phyloP scores from a whole-genome alignment of 495 filamentous ascomycete genomes.

The Jackrogersella multiformis region DNA sequence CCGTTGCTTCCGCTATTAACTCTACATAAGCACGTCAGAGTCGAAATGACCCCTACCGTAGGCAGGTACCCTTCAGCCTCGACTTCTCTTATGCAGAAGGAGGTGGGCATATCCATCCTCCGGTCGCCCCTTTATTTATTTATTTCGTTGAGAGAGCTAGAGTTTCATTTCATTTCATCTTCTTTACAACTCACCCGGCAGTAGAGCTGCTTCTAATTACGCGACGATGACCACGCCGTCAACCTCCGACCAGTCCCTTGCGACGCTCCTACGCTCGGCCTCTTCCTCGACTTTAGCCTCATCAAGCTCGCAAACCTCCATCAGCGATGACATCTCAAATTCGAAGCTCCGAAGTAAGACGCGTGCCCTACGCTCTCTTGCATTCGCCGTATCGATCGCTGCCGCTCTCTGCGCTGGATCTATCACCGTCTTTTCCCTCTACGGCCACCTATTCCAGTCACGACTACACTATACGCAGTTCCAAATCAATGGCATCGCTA shows the following conservation, averaged over 20 bases:
- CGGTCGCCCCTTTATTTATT: slow-evolving; percentile 11
- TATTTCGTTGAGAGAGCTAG: neutral
- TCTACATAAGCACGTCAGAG: slow-evolving; percentile 20
- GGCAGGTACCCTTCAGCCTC: neutral
- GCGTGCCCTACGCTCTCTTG: slow-evolving; percentile 47
- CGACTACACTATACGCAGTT: slow-evolving; percentile 86
- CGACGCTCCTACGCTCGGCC: slow-evolving; percentile 45
- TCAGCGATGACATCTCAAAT: slow-evolving; percentile 47
- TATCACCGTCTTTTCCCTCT: slow-evolving; percentile 88
- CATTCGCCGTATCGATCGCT: slow-evolving; percentile 54
- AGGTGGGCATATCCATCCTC: slow-evolving; percentile 20
- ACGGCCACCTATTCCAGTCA: slow-evolving; percentile 85
- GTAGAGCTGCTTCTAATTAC: slow-evolving; percentile 5
- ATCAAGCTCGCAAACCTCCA: slow-evolving; percentile 46
- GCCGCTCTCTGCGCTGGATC: slow-evolving; percentile 79
- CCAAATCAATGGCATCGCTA: slow-evolving; percentile 88
- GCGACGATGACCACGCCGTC: slow-evolving; percentile 31
- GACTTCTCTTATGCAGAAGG: neutral
- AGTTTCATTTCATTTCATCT: slow-evolving; percentile 1
- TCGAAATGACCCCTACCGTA: slow-evolving; percentile 6
- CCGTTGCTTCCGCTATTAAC: slow-evolving; percentile 12
- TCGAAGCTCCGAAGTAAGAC: slow-evolving; percentile 38
- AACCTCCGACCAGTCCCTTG: slow-evolving; percentile 34
- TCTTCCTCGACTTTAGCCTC: slow-evolving; percentile 49
- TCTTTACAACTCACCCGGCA: neutral